Evolutionary conservation across 495 filamentous ascomycete genomes (phyloP).

Genomic region (Penicillium robsamsonii): DNA sequence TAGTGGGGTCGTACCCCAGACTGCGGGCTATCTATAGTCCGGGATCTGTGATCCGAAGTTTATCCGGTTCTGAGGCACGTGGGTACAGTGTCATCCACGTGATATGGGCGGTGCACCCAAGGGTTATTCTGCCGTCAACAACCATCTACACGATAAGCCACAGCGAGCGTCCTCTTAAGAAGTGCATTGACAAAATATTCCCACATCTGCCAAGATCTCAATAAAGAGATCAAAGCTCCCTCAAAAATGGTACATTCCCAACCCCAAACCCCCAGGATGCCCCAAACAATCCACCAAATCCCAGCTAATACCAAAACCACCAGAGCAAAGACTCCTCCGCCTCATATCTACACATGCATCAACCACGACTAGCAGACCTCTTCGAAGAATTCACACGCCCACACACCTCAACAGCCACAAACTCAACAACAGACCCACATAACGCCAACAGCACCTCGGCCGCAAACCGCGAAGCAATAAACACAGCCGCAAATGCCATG

Average conservation of each 20-base stretch:
- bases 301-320: constrained; percentile 5
- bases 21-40: no score
- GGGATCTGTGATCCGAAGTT: no score
- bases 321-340: constrained; percentile 87
- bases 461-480: constrained; percentile 21
- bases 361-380: constrained; percentile 77
- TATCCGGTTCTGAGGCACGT: no score
- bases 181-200: background rate
- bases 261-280: background rate
- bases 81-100: background rate
- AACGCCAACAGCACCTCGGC: constrained; percentile 20
- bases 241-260: constrained; percentile 24
- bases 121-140: background rate
- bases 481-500: constrained; percentile 18
- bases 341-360: constrained; percentile 85
- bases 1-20: no score
- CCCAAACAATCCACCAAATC: background rate
- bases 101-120: background rate
- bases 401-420: constrained; percentile 31
- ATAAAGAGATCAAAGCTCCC: background rate
- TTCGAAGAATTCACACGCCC: constrained; percentile 76
- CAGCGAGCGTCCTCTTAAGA: background rate
- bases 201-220: background rate
- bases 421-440: constrained; percentile 24
- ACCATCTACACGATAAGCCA: background rate